Evolutionary conservation across 352 stramenopile species (phyloP).

Genomic region (Saprolegnia diclina): DNA sequence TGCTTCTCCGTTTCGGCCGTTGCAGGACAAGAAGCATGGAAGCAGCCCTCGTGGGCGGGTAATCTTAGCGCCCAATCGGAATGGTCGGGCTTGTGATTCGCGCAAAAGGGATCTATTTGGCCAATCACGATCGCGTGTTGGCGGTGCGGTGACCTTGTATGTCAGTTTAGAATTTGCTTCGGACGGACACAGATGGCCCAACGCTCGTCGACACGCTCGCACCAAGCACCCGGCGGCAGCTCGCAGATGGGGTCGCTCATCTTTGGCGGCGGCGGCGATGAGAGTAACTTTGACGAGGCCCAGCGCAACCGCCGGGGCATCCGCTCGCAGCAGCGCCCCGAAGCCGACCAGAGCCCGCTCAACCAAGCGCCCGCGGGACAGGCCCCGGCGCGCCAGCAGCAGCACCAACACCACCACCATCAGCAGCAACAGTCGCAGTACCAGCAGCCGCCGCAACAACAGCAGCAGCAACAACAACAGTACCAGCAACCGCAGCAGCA

Average conservation of each 20-base stretch:
- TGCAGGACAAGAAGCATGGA: no score
- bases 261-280: constrained; percentile 46
- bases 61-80: background rate
- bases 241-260: constrained; percentile 73
- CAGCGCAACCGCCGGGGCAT: constrained; percentile 35
- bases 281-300: constrained; percentile 33
- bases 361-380: background rate
- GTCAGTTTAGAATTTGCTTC: constrained; percentile 17
- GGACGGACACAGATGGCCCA: constrained; percentile 18
- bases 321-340: constrained; percentile 27
- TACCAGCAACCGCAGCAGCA: constrained; percentile 7
- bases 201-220: constrained; percentile 43
- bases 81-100: background rate
- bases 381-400: constrained; percentile 27
- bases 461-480: constrained; percentile 35
- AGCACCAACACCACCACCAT: constrained; percentile 33
- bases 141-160: background rate
- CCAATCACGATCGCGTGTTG: background rate
- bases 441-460: constrained; percentile 26
- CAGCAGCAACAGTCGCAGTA: constrained; percentile 16
- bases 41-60: no score
- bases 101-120: background rate
- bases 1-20: no score
- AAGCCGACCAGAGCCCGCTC: constrained; percentile 5
- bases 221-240: constrained; percentile 58